These are phyloP conservation scores for Talaromyces sp. DNA, from an alignment of 2,329 filamentous ascomycete species.

Conservation along the genomic window DNA sequence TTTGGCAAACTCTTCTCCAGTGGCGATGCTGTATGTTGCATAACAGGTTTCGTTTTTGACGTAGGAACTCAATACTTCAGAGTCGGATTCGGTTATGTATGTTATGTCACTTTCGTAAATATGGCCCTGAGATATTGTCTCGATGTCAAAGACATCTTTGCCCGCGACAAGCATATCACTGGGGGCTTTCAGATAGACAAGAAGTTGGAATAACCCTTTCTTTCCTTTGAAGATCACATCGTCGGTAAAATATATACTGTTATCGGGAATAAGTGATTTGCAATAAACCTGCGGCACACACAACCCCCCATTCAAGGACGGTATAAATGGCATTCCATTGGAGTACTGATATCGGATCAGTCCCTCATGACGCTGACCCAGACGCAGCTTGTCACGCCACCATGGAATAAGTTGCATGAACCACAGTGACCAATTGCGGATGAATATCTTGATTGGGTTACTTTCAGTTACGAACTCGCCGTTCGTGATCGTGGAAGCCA, in stretches of 20 bases:
- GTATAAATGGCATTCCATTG: constrained; percentile 32
- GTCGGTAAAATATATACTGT: constrained; percentile 29
- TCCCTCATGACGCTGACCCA: constrained; percentile 29
- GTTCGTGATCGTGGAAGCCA: constrained; percentile 35
- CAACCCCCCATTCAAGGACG: constrained; percentile 28
- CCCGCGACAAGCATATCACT: background rate
- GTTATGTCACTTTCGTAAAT: background rate
- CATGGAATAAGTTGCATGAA: constrained; percentile 30
- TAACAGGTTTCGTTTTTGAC: background rate
- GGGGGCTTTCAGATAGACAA: constrained; percentile 25
- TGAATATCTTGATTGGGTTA: constrained; percentile 28
- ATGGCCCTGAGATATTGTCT: constrained; percentile 1
- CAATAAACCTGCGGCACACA: constrained; percentile 37
- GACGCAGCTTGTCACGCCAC: constrained; percentile 28
- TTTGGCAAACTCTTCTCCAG: constrained; percentile 27
- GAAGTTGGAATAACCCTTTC: constrained; percentile 31
- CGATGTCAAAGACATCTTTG: background rate
- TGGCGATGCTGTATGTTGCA: constrained; percentile 22
- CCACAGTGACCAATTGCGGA: constrained; percentile 35
- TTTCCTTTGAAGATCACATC: constrained; percentile 32
- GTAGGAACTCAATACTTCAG: background rate
- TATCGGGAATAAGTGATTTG: constrained; percentile 12
- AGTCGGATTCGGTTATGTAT: background rate
- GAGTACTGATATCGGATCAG: constrained; percentile 30
- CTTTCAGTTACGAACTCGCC: constrained; percentile 32